Base-by-base conservation (phyloP, 1,139 yeast genomes). In the Sugiyamaella pinicola region DNA sequence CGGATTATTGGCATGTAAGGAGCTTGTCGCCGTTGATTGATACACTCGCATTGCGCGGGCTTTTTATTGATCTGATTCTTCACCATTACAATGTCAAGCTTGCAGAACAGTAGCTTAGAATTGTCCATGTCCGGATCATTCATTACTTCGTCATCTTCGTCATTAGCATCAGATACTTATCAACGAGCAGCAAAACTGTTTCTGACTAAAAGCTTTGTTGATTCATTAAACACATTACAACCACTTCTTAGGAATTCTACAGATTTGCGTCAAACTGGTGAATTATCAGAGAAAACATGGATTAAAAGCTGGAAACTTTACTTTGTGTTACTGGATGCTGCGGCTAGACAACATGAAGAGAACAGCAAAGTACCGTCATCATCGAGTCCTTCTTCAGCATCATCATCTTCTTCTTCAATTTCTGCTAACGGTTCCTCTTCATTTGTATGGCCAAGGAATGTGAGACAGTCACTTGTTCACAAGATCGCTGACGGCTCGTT, bases 301-400 rank as follows among this genome's bases (percentile, higher is more conserved):
- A 53, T 55, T 44, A 61, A 57, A 29, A 52, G 59, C 37, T 64
- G 67, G 67, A 55, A 55, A 28, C 49, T 64, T 28, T 64, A 64
- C 28, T 41, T 63, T 22, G 64, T 64, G 8, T 47, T 61, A n/a
- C 19, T 61, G 15, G 63, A 61, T 26, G 53, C 50, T 26, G 61
- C 59, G 13, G 58, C 58, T 12, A 53, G 51, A 13, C 51, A 45
- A 12, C 21, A 43, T 7, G 44, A 46, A 38, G 49, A 52, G 45
- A 41, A 44, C 7, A 26, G 37, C 17, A 47, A 29, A 46, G 28
- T 50, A 12, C 37, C 18, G 3, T 38, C 49, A 10, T 46, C 49
- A 1, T 46, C 49, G 6, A 34, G 41, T 3, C 34, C 48, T 4
- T 45, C 44, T 24, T 40, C 44, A 24, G 12, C 44, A 13, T 29